Conservation (phyloP, 2,329 filamentous ascomycete species). For the Monosporascus sp. region DNA sequence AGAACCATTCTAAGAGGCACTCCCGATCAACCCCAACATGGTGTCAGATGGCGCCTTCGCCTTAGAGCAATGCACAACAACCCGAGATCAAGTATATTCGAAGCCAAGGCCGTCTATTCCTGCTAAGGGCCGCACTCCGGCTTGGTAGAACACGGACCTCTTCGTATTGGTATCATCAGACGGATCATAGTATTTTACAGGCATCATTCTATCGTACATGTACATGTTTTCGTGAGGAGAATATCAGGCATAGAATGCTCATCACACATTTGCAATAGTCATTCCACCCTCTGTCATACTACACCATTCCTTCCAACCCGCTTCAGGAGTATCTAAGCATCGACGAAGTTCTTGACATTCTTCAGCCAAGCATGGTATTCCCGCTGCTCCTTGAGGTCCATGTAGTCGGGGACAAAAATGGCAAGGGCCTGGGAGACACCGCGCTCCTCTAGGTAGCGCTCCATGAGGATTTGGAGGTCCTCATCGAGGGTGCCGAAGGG, state of each 20-base stretch:
- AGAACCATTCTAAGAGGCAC: too few species aligned
- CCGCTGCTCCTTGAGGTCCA: slow-evolving; percentile 96
- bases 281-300: slow-evolving; percentile 2
- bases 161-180: not conserved
- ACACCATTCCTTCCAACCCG: slow-evolving; percentile 1
- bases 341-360: slow-evolving; percentile 80
- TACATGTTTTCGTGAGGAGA: not conserved
- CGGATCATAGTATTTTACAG: not conserved
- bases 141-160: not conserved
- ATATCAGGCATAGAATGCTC: not conserved
- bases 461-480: slow-evolving; percentile 86
- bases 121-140: not conserved
- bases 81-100: too few species aligned
- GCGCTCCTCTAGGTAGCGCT: slow-evolving; percentile 91
- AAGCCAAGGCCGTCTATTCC: not conserved
- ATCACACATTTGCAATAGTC: slow-evolving; percentile 7
- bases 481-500: slow-evolving; percentile 93
- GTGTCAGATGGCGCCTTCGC: too few species aligned
- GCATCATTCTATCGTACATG: not conserved
- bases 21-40: too few species aligned
- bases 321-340: slow-evolving; percentile 46
- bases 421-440: slow-evolving; percentile 84
- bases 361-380: slow-evolving; percentile 91
- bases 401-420: slow-evolving; percentile 90
- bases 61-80: too few species aligned